These are phyloP conservation scores for Botrytis porri DNA, from an alignment of 2,329 filamentous ascomycete genomes.

Conservation along the genomic window DNA sequence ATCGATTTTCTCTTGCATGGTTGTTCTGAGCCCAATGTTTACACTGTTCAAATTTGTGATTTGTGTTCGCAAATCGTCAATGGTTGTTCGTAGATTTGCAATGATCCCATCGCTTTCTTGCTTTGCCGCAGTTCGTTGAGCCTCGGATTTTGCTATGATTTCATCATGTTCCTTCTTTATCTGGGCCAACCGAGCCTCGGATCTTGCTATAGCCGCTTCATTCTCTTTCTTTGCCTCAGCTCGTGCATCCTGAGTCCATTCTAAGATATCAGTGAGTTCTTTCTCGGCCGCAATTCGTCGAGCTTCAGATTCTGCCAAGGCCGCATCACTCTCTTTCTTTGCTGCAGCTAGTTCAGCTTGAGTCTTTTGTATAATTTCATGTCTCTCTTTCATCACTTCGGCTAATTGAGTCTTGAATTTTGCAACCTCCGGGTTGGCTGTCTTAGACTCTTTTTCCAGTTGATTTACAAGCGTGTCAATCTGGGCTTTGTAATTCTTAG, in stretches of 20 bases:
- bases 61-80: not conserved
- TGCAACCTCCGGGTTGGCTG: not conserved
- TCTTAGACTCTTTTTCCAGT: not conserved
- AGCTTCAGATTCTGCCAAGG: not conserved
- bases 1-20: not conserved
- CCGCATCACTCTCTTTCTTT: not conserved
- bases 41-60: not conserved
- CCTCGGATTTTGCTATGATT: not conserved
- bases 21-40: not conserved
- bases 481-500: not conserved
- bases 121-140: not conserved
- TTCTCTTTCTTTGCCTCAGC: no score
- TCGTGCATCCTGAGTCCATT: accelerated
- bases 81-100: not conserved
- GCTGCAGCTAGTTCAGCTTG: not conserved
- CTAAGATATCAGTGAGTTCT: not conserved
- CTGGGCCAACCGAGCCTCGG: not conserved
- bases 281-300: not conserved
- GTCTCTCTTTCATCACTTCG: not conserved
- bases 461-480: not conserved
- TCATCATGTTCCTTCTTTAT: not conserved
- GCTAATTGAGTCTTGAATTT: not conserved
- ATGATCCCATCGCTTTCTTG: not conserved
- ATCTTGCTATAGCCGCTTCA: not conserved
- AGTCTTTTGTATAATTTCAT: not conserved